Base-by-base conservation (phyloP, 2,329 filamentous ascomycete species). In the Aspergillaceae sp. region DNA sequence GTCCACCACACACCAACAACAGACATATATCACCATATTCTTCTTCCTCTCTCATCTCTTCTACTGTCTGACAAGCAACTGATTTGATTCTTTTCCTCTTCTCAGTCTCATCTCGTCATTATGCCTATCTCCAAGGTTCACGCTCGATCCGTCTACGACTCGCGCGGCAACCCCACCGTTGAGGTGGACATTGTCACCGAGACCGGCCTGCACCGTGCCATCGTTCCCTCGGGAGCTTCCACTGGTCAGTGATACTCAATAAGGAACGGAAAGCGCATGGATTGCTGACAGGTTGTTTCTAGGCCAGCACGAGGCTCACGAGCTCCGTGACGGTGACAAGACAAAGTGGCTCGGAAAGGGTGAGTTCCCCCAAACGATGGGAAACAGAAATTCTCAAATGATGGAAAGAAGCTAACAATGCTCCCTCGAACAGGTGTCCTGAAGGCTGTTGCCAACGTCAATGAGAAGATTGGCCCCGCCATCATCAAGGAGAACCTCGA, bases 121-220 rank as follows among this genome's bases (percentile, higher is more conserved):
- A 98, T 98, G 92, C 77, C 86, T 65, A 87, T 92, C 74, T 82
- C 83, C 72, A 91, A 90, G 79, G 80, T 92, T 69, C 86, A 90
- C 80, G 87, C 86, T 67, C 86, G 92, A 69, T 90, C 85, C 67
- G 89, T 98, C 78, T 98, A 91, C 82, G 92, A 98, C 82, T 97
- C 92, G 72, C 91, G 92, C 60, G 82, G 82, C 70, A 98, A 98
- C 84, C 92, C 92, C 66, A 98, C 92, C 69, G 91, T 96, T 67
- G 91, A 97, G 80, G 91, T 97, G 65, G 91, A 96, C 71, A 82
- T 96, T 62, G 86, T 94, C 75, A 96, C 90, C 62, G 88, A 94
- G 77, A 94, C 86, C 63, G 91, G 91, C 67, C 84, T 97, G 55
- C 90, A 96, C 83, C 89, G 91, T 68, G 90, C 91, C 70, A 96